Evolutionary conservation across 345 rosid genomes (phyloP), one percentile per base, ranked within the genome.

Genomic region (Eucalyptus albens): DNA sequence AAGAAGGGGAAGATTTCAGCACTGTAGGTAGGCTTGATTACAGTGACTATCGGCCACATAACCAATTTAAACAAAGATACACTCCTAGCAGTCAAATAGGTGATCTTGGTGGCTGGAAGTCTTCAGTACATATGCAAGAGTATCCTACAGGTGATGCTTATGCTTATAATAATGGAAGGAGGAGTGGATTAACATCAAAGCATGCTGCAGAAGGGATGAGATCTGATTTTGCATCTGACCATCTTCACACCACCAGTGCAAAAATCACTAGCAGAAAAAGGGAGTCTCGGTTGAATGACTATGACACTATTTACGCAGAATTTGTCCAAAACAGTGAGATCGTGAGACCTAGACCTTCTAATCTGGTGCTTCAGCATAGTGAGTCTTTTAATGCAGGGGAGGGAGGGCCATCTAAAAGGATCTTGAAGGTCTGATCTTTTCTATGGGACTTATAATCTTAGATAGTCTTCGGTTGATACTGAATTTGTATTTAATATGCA

Each of bases 331-430:
- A 92, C 87, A 92, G 89, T 86, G 95, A 93, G 90, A 89, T 89
- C 81, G 90, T 92, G 69, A 90, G 62, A 67, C 45, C 93, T 87
- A 93, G 86, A 92, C 91, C 94, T 90, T 91, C 94, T 87, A 92
- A 94, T 89, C 50, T 89, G 86, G 90, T 89, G 49, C 91, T 87
- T 88, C 92, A 89, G n/a, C 90, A 92, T 72, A 89, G 91, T 47
- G 92, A 95, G 56, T 92, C 94, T 90, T 88, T 92, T 87, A 93
- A 90, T 60, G 65, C 91, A 31, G 92, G 90, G 86, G 96, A 93
- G 90, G 94, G 94, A 90, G 93, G 90, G 85, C 92, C 89, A 33
- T 90, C 92, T 91, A 89, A 91, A 87, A 93, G 89, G 91, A 91
- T 87, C 89, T 92, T 87, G 89, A 95, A 93, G 93, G 97, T 94